A percentile compares a stretch with the other conserved stretches of the same genome.
phyloP scores from a whole-genome alignment of 2,329 filamentous ascomycete species.

The Alternaria sp. region DNA sequence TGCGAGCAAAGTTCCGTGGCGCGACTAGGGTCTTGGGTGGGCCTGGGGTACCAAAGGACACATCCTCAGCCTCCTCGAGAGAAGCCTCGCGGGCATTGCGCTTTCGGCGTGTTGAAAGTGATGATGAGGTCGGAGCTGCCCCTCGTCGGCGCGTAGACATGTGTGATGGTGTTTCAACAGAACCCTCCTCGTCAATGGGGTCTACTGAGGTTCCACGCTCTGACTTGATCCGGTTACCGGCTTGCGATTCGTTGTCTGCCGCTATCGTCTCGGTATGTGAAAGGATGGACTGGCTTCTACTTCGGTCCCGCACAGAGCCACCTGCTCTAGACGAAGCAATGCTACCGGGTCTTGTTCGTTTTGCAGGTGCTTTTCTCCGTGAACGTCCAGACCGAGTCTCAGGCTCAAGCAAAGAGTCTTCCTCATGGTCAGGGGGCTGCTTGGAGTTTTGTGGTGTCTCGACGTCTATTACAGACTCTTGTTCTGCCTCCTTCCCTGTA shows the following conservation, averaged over 20 bases:
- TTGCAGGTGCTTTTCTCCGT: conserved; percentile 42
- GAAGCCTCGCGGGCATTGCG: conserved; percentile 49
- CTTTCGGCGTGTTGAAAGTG: conserved; percentile 54
- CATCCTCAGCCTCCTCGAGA: conserved; percentile 43
- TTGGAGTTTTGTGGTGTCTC: conserved; percentile 28
- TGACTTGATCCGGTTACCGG: conserved; percentile 55
- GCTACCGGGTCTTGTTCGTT: conserved; percentile 51
- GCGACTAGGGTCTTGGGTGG: conserved; percentile 52
- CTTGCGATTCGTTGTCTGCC: conserved; percentile 52
- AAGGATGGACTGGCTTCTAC: conserved; percentile 59
- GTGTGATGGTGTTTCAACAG: conserved; percentile 40
- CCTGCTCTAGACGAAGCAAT: conserved; percentile 58
- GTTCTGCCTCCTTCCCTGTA: conserved; percentile 39
- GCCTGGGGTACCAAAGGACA: conserved; percentile 36
- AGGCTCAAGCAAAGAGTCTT: conserved; percentile 36
- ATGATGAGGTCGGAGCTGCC: conserved; percentile 27
- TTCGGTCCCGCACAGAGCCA: conserved; percentile 55
- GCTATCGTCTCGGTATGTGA: conserved; percentile 56
- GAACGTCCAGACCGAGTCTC: conserved; percentile 44
- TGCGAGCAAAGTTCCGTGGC: conserved; percentile 59
- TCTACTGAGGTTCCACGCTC: conserved; percentile 59
- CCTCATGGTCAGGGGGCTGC: conserved; percentile 29
- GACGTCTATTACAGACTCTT: conserved; percentile 22
- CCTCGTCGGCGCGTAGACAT: conserved; percentile 45
- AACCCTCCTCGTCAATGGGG: conserved; percentile 49